These are phyloP conservation scores for Auricularia sp. DNA, from an alignment of 768 basidiomycete species.

Conservation along the genomic window DNA sequence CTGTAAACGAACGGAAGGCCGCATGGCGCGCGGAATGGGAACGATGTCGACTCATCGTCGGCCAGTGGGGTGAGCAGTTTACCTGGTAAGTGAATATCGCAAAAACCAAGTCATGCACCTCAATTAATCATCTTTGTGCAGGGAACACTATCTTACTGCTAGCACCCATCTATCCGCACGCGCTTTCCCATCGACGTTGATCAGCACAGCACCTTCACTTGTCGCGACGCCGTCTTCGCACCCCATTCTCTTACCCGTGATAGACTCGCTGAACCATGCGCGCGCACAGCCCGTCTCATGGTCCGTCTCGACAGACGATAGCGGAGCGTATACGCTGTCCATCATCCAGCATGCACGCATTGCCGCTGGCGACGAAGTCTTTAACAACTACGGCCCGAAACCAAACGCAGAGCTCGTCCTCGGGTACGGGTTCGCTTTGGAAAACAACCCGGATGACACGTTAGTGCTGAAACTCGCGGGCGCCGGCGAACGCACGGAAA, in stretches of 20 bases:
- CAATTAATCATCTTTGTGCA: conserved; percentile 18
- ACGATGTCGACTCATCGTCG: conserved; percentile 37
- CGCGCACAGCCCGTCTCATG: conserved; percentile 76
- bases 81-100: conserved; percentile 47
- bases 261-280: conserved; percentile 81
- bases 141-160: conserved; percentile 62
- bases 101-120: not conserved
- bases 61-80: conserved; percentile 37
- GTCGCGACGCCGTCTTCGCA: conserved; percentile 40
- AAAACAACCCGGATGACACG: conserved; percentile 76
- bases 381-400: conserved; percentile 90
- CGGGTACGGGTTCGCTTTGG: conserved; percentile 82
- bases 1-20: conserved; percentile 53
- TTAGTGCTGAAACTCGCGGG: conserved; percentile 72
- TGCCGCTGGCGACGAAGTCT: conserved; percentile 43
- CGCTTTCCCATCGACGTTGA: conserved; percentile 78
- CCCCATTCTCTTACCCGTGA: conserved; percentile 76
- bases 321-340: conserved; percentile 36
- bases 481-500: conserved; percentile 37
- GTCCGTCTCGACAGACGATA: conserved; percentile 37
- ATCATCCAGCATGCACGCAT: conserved; percentile 45
- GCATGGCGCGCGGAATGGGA: conserved; percentile 58
- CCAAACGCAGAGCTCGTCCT: conserved; percentile 83
- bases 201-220: conserved; percentile 48
- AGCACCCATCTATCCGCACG: conserved; percentile 77